Base-by-base conservation (phyloP, 768 basidiomycete genomes). In the Nidularia sp. region DNA sequence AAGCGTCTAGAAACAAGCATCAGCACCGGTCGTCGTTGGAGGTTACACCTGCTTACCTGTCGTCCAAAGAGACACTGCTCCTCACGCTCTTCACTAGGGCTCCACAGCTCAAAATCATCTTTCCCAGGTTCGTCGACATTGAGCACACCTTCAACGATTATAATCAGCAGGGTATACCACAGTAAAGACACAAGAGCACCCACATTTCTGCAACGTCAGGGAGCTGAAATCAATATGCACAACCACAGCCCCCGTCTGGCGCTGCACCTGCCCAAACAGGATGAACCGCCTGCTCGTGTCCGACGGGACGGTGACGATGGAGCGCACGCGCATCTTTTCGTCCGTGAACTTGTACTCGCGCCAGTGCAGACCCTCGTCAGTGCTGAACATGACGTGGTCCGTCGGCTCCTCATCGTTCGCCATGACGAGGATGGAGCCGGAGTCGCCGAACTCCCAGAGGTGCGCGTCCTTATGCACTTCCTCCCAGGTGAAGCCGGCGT, bases 381-480 rank as follows among this genome's bases (percentile, higher is more conserved):
- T 90, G 51, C 91, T 92, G 71, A 86, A 98, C 56, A 95, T 66
- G 43, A 98, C 79, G 55, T 89, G 86, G 60, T 97, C 90, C 2
- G 91, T 95, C 0, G 94, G 82, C 53, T 88, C 88, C 65, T 98
- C 96, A 66, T 99, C 97, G 67, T 98, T 98, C 43, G 84, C 93
- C 72, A 99, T 87, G 58, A 99, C 75, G 34, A 98, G 77, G 52
- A 99, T 77, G 1, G 95, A 94, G 4, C 97, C 97, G 0, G 92
- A 96, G 70, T 98, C 97, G 31, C 96, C 96, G 60, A 96, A 98
- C 65, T 95, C 94, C 93, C 93, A 99, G 36, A 98, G 77, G 63
- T 98, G 90, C 0, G 97, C 96, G 58, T 96, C 95, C 66, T 99
- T 99, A 74, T 94, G 94, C 0, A 99, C 88, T 70, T 99, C 97